These are phyloP conservation scores for Rhizodiscina lignyota DNA, from an alignment of 495 filamentous ascomycete genomes.

Conservation along the genomic window DNA sequence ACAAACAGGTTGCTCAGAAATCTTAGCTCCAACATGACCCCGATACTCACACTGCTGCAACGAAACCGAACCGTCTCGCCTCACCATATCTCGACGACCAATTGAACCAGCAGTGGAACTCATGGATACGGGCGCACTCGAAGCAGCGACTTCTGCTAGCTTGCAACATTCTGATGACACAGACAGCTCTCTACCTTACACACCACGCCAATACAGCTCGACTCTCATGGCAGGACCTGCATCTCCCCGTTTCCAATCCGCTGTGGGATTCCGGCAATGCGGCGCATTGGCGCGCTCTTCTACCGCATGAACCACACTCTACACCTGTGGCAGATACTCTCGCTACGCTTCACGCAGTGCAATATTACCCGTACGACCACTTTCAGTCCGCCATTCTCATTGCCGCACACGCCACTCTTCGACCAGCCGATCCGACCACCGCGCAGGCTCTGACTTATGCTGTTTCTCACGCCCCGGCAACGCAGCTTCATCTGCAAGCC, in stretches of 20 bases:
- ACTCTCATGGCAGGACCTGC: conserved; percentile 11
- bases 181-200: conserved; percentile 17
- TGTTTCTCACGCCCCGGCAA: conserved; percentile 8
- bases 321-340: conserved; percentile 3
- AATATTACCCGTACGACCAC: conserved; percentile 7
- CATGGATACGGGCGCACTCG: conserved; percentile 8
- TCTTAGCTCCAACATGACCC: conserved; percentile 10
- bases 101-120: conserved; percentile 9
- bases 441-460: not conserved
- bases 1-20: conserved; percentile 1
- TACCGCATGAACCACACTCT: conserved; percentile 7
- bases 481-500: conserved; percentile 6
- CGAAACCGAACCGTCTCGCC: conserved; percentile 1
- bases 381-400: conserved; percentile 20
- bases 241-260: conserved; percentile 9
- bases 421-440: conserved; percentile 4
- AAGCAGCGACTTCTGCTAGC: conserved; percentile 15
- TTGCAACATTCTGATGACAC: conserved; percentile 19
- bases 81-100: conserved; percentile 3
- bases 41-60: conserved; percentile 4
- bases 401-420: conserved; percentile 11
- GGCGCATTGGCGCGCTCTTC: conserved; percentile 7
- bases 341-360: not conserved
- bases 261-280: conserved; percentile 12
- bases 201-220: conserved; percentile 1